Evolutionary conservation across 768 basidiomycete species (phyloP).

Genomic region (Leucosporidium yakuticum): DNA sequence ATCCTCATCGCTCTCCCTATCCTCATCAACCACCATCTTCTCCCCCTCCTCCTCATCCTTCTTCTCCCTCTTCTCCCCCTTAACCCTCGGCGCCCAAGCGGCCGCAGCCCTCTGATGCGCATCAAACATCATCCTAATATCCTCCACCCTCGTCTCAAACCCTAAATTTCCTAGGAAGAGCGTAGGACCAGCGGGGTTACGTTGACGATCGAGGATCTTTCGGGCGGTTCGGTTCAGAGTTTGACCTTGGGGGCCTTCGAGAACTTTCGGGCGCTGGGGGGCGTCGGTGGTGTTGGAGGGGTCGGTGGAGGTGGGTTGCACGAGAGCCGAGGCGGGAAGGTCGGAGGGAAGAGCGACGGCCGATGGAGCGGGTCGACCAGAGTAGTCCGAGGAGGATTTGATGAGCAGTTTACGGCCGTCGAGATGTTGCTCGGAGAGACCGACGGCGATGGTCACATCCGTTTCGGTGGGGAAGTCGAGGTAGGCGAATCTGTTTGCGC

Average conservation of each 20-base stretch:
- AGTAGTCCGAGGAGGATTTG: slow-evolving; percentile 66
- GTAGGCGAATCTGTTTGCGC: slow-evolving; percentile 72
- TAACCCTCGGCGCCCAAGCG: slow-evolving; percentile 41
- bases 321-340: slow-evolving; percentile 53
- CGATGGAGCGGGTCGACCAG: slow-evolving; percentile 30
- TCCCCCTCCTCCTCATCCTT: slow-evolving; percentile 36
- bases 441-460: slow-evolving; percentile 66
- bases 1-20: slow-evolving; percentile 25
- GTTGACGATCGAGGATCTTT: slow-evolving; percentile 70
- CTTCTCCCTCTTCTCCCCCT: slow-evolving; percentile 25
- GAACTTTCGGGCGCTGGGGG: not conserved
- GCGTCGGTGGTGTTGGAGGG: slow-evolving; percentile 49
- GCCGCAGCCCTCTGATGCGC: slow-evolving; percentile 50
- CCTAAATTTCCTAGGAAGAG: slow-evolving; percentile 90
- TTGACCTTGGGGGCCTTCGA: slow-evolving; percentile 30
- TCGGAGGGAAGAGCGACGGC: not conserved
- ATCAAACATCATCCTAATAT: slow-evolving; percentile 67
- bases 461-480: slow-evolving; percentile 82
- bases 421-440: slow-evolving; percentile 70
- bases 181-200: slow-evolving; percentile 74
- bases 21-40: slow-evolving; percentile 18
- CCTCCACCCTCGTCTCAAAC: slow-evolving; percentile 70
- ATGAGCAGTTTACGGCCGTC: slow-evolving; percentile 84
- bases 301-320: slow-evolving; percentile 49
- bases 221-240: slow-evolving; percentile 44